A percentile compares a stretch with the other conserved stretches of the same genome.
Evolutionary conservation across 2,329 filamentous ascomycete genomes (phyloP).

Genomic region (Fusarium penzigii): DNA sequence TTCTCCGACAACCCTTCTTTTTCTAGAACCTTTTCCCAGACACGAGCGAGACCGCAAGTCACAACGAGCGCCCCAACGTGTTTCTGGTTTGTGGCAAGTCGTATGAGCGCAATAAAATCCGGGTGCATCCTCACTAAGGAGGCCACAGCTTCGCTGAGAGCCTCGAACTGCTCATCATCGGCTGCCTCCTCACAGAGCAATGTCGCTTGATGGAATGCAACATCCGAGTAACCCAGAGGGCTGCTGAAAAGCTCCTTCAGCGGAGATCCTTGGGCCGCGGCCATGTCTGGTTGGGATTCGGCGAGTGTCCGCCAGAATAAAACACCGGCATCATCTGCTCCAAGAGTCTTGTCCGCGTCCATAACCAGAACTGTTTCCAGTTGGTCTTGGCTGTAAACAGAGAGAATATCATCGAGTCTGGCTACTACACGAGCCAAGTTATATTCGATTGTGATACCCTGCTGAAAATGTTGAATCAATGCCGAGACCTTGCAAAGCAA

Average conservation of each 20-base stretch:
- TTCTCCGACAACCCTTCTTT: slow-evolving; percentile 39
- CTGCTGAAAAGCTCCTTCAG: slow-evolving; percentile 50
- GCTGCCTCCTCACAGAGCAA: slow-evolving; percentile 52
- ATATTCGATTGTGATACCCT: slow-evolving; percentile 25
- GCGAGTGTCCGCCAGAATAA: slow-evolving; percentile 49
- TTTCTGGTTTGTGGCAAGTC: slow-evolving; percentile 24
- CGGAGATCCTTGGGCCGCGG: slow-evolving; percentile 12
- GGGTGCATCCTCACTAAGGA: slow-evolving; percentile 42
- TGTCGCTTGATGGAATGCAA: slow-evolving; percentile 54
- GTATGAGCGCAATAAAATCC: slow-evolving; percentile 49
- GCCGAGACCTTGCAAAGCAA: background rate
- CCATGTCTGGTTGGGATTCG: no score
- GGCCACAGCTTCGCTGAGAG: slow-evolving; percentile 47
- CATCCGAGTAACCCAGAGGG: slow-evolving; percentile 50
- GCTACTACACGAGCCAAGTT: slow-evolving; percentile 38
- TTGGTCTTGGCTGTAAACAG: slow-evolving; percentile 19
- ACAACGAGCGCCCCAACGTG: slow-evolving; percentile 51
- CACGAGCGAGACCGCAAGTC: slow-evolving; percentile 52
- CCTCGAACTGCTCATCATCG: slow-evolving; percentile 42
- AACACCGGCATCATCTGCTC: slow-evolving; percentile 48
- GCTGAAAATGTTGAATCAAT: slow-evolving; percentile 13
- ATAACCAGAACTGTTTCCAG: slow-evolving; percentile 53
- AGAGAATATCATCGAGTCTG: slow-evolving; percentile 37
- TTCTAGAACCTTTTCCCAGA: slow-evolving; percentile 59
- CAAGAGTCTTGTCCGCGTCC: slow-evolving; percentile 60